phyloP scores from a whole-genome alignment of 371 early-diverging fungal genomes.

The Zychaea mexicana region DNA sequence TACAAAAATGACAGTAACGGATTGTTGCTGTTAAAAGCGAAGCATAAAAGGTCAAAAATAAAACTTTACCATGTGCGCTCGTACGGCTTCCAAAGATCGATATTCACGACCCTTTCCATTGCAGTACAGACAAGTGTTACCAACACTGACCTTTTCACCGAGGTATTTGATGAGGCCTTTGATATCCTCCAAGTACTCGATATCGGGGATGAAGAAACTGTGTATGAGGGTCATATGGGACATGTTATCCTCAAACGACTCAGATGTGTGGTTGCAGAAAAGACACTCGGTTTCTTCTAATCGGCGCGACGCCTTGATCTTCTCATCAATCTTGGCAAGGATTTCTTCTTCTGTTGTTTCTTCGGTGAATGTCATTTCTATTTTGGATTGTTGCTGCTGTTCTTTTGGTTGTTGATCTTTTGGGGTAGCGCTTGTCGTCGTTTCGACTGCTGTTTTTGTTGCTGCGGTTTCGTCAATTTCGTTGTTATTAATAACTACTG shows the following conservation, averaged over 20 bases:
- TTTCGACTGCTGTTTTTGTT: constrained; percentile 35
- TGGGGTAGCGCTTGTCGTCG: too few relatives aligned
- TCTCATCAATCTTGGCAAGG: constrained; percentile 68
- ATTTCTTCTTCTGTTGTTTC: constrained; percentile 48
- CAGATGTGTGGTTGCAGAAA: constrained; percentile 74
- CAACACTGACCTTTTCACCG: constrained; percentile 92
- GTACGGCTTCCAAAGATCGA: constrained; percentile 87
- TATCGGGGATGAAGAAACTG: constrained; percentile 95
- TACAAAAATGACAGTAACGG: too few relatives aligned
- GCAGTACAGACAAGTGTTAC: constrained; percentile 94
- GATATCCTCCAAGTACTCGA: constrained; percentile 89
- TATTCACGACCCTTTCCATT: constrained; percentile 88
- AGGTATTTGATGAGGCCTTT: constrained; percentile 88
- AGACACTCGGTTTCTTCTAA: constrained; percentile 77
- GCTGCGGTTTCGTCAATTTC: constrained; percentile 23
- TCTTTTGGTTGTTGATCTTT: constrained; percentile 28
- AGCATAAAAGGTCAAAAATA: background rate
- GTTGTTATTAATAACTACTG: background rate
- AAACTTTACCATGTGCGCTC: constrained; percentile 85
- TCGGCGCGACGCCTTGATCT: constrained; percentile 67
- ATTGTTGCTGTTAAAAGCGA: too few relatives aligned
- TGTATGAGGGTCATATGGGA: constrained; percentile 90
- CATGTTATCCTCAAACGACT: constrained; percentile 81
- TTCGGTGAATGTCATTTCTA: constrained; percentile 59
- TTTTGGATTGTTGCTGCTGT: constrained; percentile 26